These are phyloP conservation scores for Cryphonectria parasitica DNA, from an alignment of 2,329 filamentous ascomycete species.

Conservation along the genomic window DNA sequence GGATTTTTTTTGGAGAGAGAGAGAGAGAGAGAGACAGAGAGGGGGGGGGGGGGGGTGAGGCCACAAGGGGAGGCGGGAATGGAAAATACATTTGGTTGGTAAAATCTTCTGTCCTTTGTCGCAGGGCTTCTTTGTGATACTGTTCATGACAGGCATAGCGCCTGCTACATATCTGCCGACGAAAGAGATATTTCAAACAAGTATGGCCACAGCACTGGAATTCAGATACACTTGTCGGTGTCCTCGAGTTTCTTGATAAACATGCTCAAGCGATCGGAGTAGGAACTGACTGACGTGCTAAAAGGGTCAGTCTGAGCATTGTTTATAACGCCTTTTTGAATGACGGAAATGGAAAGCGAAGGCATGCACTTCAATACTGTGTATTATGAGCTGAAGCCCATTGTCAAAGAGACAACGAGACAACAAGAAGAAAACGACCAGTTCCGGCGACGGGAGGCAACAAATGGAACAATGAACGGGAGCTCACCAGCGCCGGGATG, in stretches of 20 bases:
- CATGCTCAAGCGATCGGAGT: neutral
- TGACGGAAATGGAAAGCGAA: conserved; percentile 13
- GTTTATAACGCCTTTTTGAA: neutral
- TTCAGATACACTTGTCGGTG: neutral
- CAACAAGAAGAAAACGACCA: neutral
- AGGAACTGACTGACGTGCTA: neutral
- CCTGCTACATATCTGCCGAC: neutral
- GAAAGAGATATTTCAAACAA: neutral
- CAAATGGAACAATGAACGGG: conserved; percentile 22
- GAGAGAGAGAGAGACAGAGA: too few relatives aligned
- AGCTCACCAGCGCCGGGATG: neutral
- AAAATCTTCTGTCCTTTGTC: neutral
- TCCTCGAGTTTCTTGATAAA: neutral
- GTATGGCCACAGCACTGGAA: neutral
- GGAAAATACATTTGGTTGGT: neutral
- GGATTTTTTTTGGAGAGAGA: too few relatives aligned
- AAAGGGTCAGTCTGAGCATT: neutral
- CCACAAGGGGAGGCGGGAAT: too few relatives aligned
- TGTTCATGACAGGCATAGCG: neutral
- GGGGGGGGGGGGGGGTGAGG: too few relatives aligned
- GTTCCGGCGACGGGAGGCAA: conserved; percentile 19
- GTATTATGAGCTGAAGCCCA: neutral
- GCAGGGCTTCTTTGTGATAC: neutral
- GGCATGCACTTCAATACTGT: neutral
- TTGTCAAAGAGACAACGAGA: conserved; percentile 21